Evolutionary conservation across 345 rosid genomes (phyloP), one percentile per base, ranked within the genome.

Genomic region (Barbarea vulgaris): DNA sequence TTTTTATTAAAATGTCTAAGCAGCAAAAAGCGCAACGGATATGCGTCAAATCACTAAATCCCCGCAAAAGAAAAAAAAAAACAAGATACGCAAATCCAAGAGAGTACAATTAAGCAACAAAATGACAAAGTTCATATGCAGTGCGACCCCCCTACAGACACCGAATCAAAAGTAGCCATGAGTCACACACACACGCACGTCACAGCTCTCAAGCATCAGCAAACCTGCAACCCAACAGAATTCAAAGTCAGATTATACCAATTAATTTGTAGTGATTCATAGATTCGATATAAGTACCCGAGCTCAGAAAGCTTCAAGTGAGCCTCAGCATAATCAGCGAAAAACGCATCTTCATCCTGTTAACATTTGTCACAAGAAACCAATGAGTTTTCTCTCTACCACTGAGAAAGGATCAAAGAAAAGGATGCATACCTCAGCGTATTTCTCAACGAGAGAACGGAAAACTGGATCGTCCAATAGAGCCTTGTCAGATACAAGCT

Each of bases 311-410:
- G 97, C 86, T 84, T 92, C 77, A 89, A 28, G 75, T 90, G 98
- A 12, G 98, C 87, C 62, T 87, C 98, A 0, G 94, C 44, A 39
- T 92, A 95, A 72, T 95, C 99, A 4, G 62, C 90, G 54, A 92
- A 95, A 79, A 95, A 95, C 15, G 91, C 94, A 17, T 95, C 99
- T 77, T 95, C 99, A 64, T 90, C 93, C 99, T 94, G 87, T 42
- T 77, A 33, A 4, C 47, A 72, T 52, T 52, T 37, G 44, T 58
- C 17, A 6, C 31, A 51, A 60, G 30, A 56, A 36, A 41, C 55
- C 53, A 41, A 41, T 78, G 9, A 67, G 24, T 51, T 27, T 36
- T 28, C 27, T 13, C 39, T 19, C 11, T 2, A 7, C 39, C 30
- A 15, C 54, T 1, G 1, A 46, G 1, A 14, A 9, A 34, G 34